Evolutionary conservation across 192 early-diverging fungal species (phyloP).

Genomic region (Linnemannia schmuckeri): DNA sequence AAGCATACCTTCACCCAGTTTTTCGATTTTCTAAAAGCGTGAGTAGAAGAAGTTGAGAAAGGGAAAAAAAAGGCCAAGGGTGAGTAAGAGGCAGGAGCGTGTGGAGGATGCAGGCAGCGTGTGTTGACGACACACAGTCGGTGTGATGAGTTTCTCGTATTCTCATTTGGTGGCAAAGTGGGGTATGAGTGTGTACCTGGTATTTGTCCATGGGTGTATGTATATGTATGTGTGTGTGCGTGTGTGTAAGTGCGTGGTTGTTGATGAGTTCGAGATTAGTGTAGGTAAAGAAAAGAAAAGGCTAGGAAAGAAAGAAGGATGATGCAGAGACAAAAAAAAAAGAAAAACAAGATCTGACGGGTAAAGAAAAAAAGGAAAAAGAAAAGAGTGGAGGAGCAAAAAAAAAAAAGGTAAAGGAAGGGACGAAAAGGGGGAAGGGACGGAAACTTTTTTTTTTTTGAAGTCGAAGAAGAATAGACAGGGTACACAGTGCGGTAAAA

Average conservation of each 20-base stretch:
- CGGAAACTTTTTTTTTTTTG: background rate
- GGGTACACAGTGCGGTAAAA: background rate
- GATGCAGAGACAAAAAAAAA: background rate
- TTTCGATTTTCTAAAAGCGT: slow-evolving; percentile 92
- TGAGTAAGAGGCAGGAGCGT: background rate
- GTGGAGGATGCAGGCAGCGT: background rate
- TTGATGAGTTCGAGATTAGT: slow-evolving; percentile 6
- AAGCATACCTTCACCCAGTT: slow-evolving; percentile 90
- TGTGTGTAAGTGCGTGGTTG: background rate
- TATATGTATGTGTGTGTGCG: background rate
- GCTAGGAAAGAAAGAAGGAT: background rate
- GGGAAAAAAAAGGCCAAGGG: background rate
- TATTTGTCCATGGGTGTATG: slow-evolving; percentile 44
- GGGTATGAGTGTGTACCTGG: slow-evolving; percentile 19
- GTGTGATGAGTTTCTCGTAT: background rate
- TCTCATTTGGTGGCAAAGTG: background rate
- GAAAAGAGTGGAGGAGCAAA: background rate
- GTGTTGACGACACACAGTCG: too few relatives aligned
- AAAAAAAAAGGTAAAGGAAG: background rate
- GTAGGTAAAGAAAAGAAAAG: background rate
- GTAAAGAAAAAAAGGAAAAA: background rate
- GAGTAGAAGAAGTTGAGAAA: background rate
- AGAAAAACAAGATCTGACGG: background rate
- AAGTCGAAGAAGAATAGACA: background rate
- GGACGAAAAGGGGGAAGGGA: background rate